Evolutionary conservation across 108 stramenopile species (phyloP).

Genomic region (Nitzschia sp.): DNA sequence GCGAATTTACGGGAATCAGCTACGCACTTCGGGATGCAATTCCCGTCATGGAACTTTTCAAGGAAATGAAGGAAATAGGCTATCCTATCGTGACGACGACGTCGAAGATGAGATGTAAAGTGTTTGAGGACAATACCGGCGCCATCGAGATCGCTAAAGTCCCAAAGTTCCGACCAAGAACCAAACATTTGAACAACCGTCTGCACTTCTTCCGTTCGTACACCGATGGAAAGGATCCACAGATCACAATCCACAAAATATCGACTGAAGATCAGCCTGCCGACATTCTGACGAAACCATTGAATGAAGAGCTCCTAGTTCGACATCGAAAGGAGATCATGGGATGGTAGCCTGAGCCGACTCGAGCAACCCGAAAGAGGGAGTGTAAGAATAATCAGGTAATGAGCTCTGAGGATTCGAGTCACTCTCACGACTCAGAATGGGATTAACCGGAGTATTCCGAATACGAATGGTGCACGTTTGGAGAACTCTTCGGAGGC

Average conservation of each 20-base stretch:
- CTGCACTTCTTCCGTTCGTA: constrained; percentile 40
- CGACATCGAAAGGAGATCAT: constrained; percentile 4
- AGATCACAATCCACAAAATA: constrained; percentile 20
- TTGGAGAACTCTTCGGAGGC: no score
- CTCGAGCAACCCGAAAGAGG: not conserved
- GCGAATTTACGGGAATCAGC: constrained; percentile 30
- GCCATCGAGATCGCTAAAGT: constrained; percentile 34
- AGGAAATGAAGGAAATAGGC: constrained; percentile 22
- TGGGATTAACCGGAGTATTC: no score
- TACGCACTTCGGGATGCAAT: constrained; percentile 34
- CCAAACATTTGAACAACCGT: constrained; percentile 41
- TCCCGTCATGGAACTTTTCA: constrained; percentile 31
- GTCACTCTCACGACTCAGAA: no score
- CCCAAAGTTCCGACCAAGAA: constrained; percentile 33
- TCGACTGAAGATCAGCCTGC: constrained; percentile 27
- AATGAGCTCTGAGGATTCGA: not conserved
- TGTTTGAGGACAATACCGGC: constrained; percentile 45
- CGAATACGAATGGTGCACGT: no score
- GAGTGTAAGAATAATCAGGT: constrained; percentile 14
- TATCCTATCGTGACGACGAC: not conserved
- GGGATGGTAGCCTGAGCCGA: constrained; percentile 11
- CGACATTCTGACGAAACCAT: constrained; percentile 35
- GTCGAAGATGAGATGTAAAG: constrained; percentile 20
- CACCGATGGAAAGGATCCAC: constrained; percentile 15
- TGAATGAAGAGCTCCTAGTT: constrained; percentile 10